Conservation (phyloP, 176 grass and related monocot genomes). For the Zoysia japonica region DNA sequence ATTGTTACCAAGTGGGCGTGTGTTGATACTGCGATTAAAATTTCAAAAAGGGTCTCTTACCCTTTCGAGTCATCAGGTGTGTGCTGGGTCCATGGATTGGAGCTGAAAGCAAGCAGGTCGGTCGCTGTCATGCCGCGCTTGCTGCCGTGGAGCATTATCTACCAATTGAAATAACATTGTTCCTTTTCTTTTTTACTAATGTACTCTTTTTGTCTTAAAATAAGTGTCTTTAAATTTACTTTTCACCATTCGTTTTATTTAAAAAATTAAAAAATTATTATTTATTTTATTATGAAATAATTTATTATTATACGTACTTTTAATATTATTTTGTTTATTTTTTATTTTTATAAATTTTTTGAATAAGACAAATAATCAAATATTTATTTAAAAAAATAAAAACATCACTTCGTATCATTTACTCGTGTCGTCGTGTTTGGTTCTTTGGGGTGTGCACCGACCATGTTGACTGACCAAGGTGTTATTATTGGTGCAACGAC, state of each 20-base stretch:
- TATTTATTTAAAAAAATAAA: no score
- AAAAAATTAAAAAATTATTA: no score
- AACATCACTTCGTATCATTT: not conserved
- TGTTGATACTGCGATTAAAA: slow-evolving; percentile 40
- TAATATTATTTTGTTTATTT: no score
- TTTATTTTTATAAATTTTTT: no score
- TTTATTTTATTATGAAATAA: no score
- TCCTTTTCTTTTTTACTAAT: not conserved
- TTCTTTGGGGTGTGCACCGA: not conserved
- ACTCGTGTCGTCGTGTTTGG: not conserved
- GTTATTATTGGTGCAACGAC: not conserved
- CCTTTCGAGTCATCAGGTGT: not conserved
- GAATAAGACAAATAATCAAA: no score
- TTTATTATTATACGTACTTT: no score
- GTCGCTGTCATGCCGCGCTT: not conserved
- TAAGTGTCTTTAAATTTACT: no score
- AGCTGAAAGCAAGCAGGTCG: not conserved
- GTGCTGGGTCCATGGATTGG: not conserved
- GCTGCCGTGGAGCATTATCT: slow-evolving; percentile 13
- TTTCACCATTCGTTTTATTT: no score
- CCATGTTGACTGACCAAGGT: not conserved
- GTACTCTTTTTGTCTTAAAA: no score
- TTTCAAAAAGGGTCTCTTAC: not conserved
- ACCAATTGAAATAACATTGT: slow-evolving; percentile 6
- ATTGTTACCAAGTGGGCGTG: not conserved